Evolutionary conservation across 164 flowering plant species (phyloP).

Genomic region (Aristolochia californica): DNA sequence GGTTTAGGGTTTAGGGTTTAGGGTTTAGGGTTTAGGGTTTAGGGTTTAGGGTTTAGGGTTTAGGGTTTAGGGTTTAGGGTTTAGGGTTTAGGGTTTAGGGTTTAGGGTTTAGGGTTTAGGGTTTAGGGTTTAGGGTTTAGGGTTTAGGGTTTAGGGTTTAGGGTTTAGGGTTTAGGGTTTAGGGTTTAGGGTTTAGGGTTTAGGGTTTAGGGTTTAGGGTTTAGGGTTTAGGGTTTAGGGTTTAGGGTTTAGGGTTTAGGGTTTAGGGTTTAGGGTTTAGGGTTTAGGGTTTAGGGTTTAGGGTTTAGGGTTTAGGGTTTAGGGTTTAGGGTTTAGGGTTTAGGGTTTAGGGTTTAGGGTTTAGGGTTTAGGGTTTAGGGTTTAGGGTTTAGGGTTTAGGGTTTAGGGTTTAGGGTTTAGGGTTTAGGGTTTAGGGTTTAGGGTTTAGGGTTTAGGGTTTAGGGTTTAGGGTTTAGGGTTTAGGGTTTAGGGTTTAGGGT

Average conservation of each 20-base stretch:
- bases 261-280: slow-evolving; percentile 5
- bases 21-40: background rate
- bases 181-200: slow-evolving; percentile 7
- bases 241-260: slow-evolving; percentile 8
- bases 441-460: slow-evolving; percentile 1
- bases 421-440: background rate
- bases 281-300: slow-evolving; percentile 8
- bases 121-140: background rate
- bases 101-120: background rate
- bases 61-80: background rate
- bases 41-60: background rate
- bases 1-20: background rate
- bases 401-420: background rate
- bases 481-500: slow-evolving; percentile 2
- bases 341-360: slow-evolving; percentile 4
- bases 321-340: slow-evolving; percentile 7
- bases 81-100: background rate
- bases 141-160: background rate
- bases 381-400: slow-evolving; percentile 1
- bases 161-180: background rate
- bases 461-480: slow-evolving; percentile 10
- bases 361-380: slow-evolving; percentile 4
- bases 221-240: slow-evolving; percentile 14
- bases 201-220: slow-evolving; percentile 18
- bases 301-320: slow-evolving; percentile 11